Evolutionary conservation across 2,329 filamentous ascomycete species (phyloP).

Genomic region (Ceratocystis papillata): DNA sequence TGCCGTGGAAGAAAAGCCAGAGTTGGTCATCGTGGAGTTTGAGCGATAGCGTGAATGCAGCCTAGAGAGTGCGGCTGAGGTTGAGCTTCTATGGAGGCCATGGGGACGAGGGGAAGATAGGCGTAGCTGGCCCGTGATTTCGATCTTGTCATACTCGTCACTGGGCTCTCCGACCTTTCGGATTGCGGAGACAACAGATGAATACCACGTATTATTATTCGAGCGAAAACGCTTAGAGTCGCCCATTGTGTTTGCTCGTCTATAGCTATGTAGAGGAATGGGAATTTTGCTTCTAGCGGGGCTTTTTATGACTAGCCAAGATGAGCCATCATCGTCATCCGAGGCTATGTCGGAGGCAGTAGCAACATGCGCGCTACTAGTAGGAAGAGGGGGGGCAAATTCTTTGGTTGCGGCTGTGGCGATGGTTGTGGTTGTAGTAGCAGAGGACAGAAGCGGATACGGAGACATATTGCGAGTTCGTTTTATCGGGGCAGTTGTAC

Average conservation of each 20-base stretch:
- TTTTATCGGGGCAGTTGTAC: slow-evolving; percentile 13
- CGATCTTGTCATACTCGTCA: not conserved
- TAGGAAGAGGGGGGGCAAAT: not conserved
- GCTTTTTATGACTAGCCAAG: not conserved
- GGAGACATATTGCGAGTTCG: slow-evolving; percentile 4
- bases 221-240: slow-evolving; percentile 5
- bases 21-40: not conserved
- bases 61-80: not conserved
- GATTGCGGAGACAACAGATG: slow-evolving; percentile 17
- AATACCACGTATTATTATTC: slow-evolving; percentile 12
- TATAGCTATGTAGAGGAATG: not conserved
- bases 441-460: not conserved
- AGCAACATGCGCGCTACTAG: not conserved
- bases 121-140: not conserved
- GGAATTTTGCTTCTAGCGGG: not conserved
- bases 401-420: too few relatives aligned
- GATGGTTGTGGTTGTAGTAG: not conserved
- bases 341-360: not conserved
- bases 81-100: not conserved
- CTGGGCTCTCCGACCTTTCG: slow-evolving; percentile 11
- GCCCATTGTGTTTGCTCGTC: slow-evolving; percentile 5
- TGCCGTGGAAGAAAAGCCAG: slow-evolving; percentile 11
- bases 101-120: not conserved
- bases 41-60: not conserved
- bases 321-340: not conserved